Base-by-base conservation (phyloP, 2,329 filamentous ascomycete genomes). In the Fusarium nisikadoi region DNA sequence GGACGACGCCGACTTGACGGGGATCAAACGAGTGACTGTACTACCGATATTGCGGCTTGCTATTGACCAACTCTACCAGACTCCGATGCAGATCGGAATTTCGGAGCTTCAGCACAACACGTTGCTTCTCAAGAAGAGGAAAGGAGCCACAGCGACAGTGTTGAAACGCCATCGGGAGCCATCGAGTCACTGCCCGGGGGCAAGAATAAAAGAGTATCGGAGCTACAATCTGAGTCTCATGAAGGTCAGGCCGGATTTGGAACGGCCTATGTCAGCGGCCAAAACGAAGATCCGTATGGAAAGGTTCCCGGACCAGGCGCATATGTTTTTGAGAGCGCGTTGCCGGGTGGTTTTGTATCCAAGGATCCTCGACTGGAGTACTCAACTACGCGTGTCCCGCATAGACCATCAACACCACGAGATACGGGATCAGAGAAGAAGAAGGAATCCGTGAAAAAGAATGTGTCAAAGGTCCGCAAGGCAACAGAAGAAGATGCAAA, bases 101-200 rank as follows among this genome's bases (percentile, higher is more conserved):
- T 11, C 0, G 13, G 4, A 5, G 3, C 6, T 2, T 47, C 27
- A n/a, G 9, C 0, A 11, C 19, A 11, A 46, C 1, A n/a, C 0
- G 5, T 5, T 20, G 25, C 2, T 29, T 5, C 0, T 0, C 8
- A n/a, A 8, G 8, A 11, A 8, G 19, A 29, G 19, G 3, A 11
- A 46, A n/a, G 5, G 25, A n/a, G 8, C 4, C 6, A 0, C 8
- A 20, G 13, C 4, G 6, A 0, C 3, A 29, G 3, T 13, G 9
- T 11, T 20, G 43, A 46, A 8, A 0, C 4, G 3, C 13, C 19
- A 9, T 16, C 3, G 8, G 5, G 3, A 0, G 29, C 43, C 2
- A 29, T 29, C 6, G 6, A 46, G 25, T n/a, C 43, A 8, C 25
- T 4, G 2, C 0, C 25, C 2, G 6, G 4, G 25, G 6, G 9